Conservation (phyloP, 495 filamentous ascomycete genomes). For the Aspergillus hancockii region DNA sequence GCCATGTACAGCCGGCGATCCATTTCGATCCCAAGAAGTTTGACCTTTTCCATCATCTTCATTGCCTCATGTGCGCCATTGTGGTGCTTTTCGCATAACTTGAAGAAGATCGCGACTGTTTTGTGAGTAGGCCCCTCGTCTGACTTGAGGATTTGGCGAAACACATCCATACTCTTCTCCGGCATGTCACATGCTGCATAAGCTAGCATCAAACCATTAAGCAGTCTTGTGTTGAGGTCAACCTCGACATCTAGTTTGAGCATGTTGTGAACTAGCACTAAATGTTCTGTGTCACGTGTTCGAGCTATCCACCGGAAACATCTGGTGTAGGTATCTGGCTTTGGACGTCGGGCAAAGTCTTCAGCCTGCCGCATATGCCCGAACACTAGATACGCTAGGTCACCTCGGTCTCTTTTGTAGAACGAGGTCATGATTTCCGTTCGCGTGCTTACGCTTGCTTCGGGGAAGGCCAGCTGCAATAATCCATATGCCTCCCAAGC, state of each 20-base stretch:
- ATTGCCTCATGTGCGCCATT: constrained; percentile 65
- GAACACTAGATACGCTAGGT: constrained; percentile 84
- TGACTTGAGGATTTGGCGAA: constrained; percentile 74
- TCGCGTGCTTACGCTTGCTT: constrained; percentile 61
- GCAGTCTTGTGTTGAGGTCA: constrained; percentile 71
- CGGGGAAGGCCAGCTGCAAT: constrained; percentile 74
- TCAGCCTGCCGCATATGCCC: constrained; percentile 80
- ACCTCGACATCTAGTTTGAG: constrained; percentile 83
- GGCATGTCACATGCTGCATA: constrained; percentile 68
- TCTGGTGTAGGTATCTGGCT: constrained; percentile 68
- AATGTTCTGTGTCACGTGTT: constrained; percentile 59
- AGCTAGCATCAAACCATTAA: constrained; percentile 84
- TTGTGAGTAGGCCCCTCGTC: constrained; percentile 80
- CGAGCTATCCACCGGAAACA: constrained; percentile 76
- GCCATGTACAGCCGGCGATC: constrained; percentile 67
- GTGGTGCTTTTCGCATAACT: constrained; percentile 65
- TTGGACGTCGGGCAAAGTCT: constrained; percentile 58
- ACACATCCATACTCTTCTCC: constrained; percentile 69
- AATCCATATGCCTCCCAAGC: constrained; percentile 84
- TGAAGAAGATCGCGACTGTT: constrained; percentile 76
- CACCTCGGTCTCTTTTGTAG: constrained; percentile 71
- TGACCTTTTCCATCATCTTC: constrained; percentile 73
- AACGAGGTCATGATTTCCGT: constrained; percentile 78
- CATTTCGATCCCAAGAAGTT: constrained; percentile 72
- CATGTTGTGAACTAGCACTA: constrained; percentile 83